These are phyloP conservation scores for Claviceps arundinis DNA, from an alignment of 2,329 filamentous ascomycete genomes.

Conservation along the genomic window DNA sequence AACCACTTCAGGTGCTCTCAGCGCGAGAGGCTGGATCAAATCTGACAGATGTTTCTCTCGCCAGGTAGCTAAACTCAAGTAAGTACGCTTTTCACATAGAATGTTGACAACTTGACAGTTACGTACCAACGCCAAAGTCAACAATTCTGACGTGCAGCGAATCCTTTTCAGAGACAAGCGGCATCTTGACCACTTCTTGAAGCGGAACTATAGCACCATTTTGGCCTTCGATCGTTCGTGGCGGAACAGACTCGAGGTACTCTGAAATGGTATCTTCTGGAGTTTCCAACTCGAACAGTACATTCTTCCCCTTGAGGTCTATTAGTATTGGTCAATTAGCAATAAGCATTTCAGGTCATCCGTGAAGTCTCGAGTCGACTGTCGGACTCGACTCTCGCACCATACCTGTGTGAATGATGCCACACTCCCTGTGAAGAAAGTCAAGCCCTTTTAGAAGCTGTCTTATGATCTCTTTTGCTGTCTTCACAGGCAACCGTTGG, in stretches of 20 bases:
- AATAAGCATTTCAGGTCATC: no score
- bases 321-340: not conserved
- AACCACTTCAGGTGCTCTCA: conserved; percentile 13
- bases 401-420: no score
- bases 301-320: not conserved
- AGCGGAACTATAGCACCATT: not conserved
- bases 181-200: not conserved
- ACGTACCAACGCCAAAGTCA: not conserved
- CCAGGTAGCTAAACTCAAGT: not conserved
- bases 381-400: no score
- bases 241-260: not conserved
- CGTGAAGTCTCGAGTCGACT: no score
- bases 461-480: not conserved
- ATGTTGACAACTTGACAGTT: not conserved
- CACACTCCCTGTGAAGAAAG: not conserved
- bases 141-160: not conserved
- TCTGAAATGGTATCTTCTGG: not conserved
- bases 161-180: not conserved
- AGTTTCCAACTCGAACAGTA: conserved; percentile 1
- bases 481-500: not conserved
- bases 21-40: conserved; percentile 11
- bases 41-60: conserved; percentile 10
- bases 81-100: not conserved
- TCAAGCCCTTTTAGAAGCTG: no score
- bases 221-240: not conserved